Conservation (phyloP, 306 rosid species). For the Pterocarpus macrocarpus region DNA sequence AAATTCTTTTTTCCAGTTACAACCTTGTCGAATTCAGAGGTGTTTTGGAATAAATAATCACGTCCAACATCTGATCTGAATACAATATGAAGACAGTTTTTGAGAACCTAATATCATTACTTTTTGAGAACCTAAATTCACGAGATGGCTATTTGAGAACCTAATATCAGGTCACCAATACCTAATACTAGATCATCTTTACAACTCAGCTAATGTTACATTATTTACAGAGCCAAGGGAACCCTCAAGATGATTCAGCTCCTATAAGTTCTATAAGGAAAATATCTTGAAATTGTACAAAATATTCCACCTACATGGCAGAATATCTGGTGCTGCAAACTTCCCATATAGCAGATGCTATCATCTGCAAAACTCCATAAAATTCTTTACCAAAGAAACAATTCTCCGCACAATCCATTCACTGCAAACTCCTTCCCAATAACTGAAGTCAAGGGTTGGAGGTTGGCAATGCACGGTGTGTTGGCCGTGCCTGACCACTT, state of each 20-base stretch:
- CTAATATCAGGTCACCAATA: slow-evolving; percentile 51
- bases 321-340: slow-evolving; percentile 46
- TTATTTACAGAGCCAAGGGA: slow-evolving; percentile 62
- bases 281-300: too few species aligned
- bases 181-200: slow-evolving; percentile 60
- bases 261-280: slow-evolving; percentile 11
- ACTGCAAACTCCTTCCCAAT: background rate
- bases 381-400: slow-evolving; percentile 43
- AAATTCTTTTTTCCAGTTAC: too few species aligned
- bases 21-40: too few species aligned
- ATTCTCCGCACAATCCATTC: too few species aligned
- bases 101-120: slow-evolving; percentile 48
- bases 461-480: slow-evolving; percentile 48
- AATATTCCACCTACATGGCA: slow-evolving; percentile 33
- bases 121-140: slow-evolving; percentile 40
- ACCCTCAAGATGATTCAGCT: slow-evolving; percentile 50
- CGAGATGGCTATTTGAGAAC: too few species aligned
- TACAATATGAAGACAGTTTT: too few species aligned
- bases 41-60: too few species aligned
- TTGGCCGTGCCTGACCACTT: slow-evolving; percentile 59
- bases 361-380: slow-evolving; percentile 42
- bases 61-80: too few species aligned
- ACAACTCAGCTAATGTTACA: slow-evolving; percentile 67
- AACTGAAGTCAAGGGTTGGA: slow-evolving; percentile 44
- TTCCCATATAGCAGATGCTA: slow-evolving; percentile 1